Evolutionary conservation across 495 filamentous ascomycete genomes (phyloP).

Genomic region (Aspergillus saccharolyticus): DNA sequence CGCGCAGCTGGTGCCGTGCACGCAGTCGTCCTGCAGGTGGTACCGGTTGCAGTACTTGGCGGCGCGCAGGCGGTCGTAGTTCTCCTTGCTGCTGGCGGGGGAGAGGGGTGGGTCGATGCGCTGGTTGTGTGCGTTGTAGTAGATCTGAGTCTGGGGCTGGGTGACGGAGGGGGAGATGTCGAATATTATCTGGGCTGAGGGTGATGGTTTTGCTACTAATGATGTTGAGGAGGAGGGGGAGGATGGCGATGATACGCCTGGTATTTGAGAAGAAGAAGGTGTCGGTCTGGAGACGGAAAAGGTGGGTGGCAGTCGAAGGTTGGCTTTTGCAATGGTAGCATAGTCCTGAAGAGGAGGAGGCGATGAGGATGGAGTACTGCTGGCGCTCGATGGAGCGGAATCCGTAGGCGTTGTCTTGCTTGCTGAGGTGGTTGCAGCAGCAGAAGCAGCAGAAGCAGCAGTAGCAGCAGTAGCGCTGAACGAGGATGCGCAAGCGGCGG

Average conservation of each 20-base stretch:
- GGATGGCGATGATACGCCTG: background rate
- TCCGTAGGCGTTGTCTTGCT: no score
- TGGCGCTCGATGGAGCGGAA: no score
- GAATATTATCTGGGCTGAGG: background rate
- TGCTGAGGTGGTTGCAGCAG: conserved; percentile 14
- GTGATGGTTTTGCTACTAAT: no score
- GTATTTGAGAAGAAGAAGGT: background rate
- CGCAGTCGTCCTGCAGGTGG: conserved; percentile 22
- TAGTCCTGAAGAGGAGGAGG: background rate
- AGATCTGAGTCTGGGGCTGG: conserved; percentile 10
- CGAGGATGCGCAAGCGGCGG: conserved; percentile 9
- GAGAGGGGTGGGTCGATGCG: conserved; percentile 20
- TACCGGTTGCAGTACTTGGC: conserved; percentile 24
- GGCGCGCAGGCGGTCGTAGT: conserved; percentile 15
- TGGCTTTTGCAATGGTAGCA: background rate
- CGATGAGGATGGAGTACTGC: conserved; percentile 6
- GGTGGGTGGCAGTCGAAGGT: background rate
- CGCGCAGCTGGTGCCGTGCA: conserved; percentile 14
- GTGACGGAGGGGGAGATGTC: background rate
- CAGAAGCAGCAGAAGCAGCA: conserved; percentile 8
- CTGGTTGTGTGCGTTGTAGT: conserved; percentile 17
- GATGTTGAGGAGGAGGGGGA: no score
- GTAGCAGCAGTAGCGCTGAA: conserved; percentile 8
- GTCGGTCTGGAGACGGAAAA: background rate
- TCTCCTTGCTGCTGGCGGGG: conserved; percentile 14